These are phyloP conservation scores for Boletus barrowsii DNA, from an alignment of 768 basidiomycete species.

Conservation along the genomic window DNA sequence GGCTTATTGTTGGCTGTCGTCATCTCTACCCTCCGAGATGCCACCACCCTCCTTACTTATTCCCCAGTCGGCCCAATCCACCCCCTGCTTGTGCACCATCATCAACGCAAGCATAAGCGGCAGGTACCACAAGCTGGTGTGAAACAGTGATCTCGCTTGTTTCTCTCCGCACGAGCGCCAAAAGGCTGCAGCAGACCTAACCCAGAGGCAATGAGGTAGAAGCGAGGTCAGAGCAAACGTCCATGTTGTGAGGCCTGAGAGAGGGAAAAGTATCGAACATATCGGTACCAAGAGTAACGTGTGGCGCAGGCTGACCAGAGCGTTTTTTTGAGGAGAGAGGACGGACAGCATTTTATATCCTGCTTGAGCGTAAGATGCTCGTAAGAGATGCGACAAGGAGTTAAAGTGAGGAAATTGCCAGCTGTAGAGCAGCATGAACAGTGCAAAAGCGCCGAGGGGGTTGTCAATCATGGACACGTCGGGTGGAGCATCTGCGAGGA, in stretches of 20 bases:
- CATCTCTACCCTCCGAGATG: neutral
- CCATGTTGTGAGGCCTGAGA: constrained; percentile 95
- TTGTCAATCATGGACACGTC: constrained; percentile 65
- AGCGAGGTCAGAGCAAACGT: constrained; percentile 75
- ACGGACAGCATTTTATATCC: constrained; percentile 94
- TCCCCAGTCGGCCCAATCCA: constrained; percentile 68
- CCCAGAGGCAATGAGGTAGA: constrained; percentile 70
- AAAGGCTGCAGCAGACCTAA: constrained; percentile 69
- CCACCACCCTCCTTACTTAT: neutral
- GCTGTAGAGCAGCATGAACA: constrained; percentile 84
- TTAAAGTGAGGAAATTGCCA: constrained; percentile 99
- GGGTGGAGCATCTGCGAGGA: constrained; percentile 42
- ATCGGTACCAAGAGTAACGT: constrained; percentile 71
- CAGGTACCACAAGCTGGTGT: constrained; percentile 84
- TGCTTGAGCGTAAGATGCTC: constrained; percentile 86
- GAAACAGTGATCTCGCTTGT: constrained; percentile 74
- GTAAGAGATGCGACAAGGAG: constrained; percentile 80
- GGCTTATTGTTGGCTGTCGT: neutral
- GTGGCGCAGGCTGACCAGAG: constrained; percentile 83
- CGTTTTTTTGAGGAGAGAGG: constrained; percentile 72
- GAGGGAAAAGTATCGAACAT: constrained; percentile 75
- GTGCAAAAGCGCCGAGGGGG: constrained; percentile 73
- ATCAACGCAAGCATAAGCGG: constrained; percentile 87
- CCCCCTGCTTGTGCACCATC: constrained; percentile 91
- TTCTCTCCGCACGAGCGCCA: constrained; percentile 71